Evolutionary conservation across 352 stramenopile genomes (phyloP).

Genomic region (Globisporangium cylindrosporum): DNA sequence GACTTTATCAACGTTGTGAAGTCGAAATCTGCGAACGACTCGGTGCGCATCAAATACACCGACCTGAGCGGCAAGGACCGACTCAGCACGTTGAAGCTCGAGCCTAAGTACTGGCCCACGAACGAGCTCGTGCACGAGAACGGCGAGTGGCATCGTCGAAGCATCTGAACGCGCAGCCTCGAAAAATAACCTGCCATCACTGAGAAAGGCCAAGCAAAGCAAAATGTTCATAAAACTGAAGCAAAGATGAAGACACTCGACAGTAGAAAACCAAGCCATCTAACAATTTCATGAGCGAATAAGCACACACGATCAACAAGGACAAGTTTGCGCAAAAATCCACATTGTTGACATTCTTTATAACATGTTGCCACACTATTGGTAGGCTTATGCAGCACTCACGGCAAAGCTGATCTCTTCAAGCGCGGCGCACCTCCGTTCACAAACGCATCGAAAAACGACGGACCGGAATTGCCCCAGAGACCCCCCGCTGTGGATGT

Average conservation of each 20-base stretch:
- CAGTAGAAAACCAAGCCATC: not conserved
- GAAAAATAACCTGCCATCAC: not conserved
- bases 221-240: not conserved
- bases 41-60: slow-evolving; percentile 89
- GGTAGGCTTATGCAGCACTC: not conserved
- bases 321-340: not conserved
- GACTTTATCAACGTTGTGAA: slow-evolving; percentile 85
- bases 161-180: slow-evolving; percentile 26
- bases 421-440: slow-evolving; percentile 58
- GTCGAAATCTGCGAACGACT: slow-evolving; percentile 53
- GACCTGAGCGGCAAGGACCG: slow-evolving; percentile 84
- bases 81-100: slow-evolving; percentile 86
- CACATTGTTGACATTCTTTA: not conserved
- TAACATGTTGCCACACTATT: not conserved
- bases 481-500: slow-evolving; percentile 3
- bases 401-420: slow-evolving; percentile 28
- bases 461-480: slow-evolving; percentile 23
- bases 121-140: slow-evolving; percentile 80
- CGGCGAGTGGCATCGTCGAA: slow-evolving; percentile 69
- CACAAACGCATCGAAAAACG: slow-evolving; percentile 77
- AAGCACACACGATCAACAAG: not conserved
- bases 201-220: not conserved
- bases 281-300: not conserved
- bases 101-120: slow-evolving; percentile 90
- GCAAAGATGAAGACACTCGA: not conserved